Base-by-base conservation (phyloP, 1,284 basidiomycete genomes). In the Ceratobasidium sp. region DNA sequence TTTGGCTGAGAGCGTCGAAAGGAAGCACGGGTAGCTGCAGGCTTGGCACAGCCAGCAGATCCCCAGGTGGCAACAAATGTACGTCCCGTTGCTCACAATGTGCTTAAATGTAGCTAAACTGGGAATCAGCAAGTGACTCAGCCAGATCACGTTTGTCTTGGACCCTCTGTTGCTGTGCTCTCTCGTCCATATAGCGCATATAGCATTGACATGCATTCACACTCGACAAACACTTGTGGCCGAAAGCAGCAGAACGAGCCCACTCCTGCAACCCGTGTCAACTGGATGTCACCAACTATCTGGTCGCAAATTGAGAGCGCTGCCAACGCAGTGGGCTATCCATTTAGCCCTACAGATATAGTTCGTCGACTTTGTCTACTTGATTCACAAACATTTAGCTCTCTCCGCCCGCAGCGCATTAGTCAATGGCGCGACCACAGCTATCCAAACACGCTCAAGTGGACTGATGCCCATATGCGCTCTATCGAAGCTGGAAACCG, bases 401-500 rank as follows among this genome's bases (percentile, higher is more conserved):
- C n/a, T 16, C 47, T 64, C 14, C 47, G 49, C 0, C 62, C 62
- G 1, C 46, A 59, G 38, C 43, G 41, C 11, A 44, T 64, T 49
- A 64, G 71, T 32, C 54, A 63, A 8, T 64, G 71, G 71, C 14
- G 58, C 28, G 38, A 64, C 26, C 61, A 50, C 26, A 16, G 44
- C 1, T 50, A 55, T 23, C 61, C 61, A 30, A 16, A 64, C 23
- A 30, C 28, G 26, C 26, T 62, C 26, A 35, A n/a, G 32, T 64
- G 71, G 61, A 54, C 63, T n/a, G 71, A 73, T 14, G 18, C 55
- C n/a, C 47, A 49, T 21, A 23, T 73, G 21, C 28, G 57, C 38
- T 54, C 50, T 46, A n/a, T 64, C 35, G 16, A 64, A 30, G 30
- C 62, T 38, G 62, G 62, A 4, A 47, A 23, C 13, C 32, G 62